Evolutionary conservation across 805 yeast species (phyloP).

Genomic region (Millerozyma acaciae): DNA sequence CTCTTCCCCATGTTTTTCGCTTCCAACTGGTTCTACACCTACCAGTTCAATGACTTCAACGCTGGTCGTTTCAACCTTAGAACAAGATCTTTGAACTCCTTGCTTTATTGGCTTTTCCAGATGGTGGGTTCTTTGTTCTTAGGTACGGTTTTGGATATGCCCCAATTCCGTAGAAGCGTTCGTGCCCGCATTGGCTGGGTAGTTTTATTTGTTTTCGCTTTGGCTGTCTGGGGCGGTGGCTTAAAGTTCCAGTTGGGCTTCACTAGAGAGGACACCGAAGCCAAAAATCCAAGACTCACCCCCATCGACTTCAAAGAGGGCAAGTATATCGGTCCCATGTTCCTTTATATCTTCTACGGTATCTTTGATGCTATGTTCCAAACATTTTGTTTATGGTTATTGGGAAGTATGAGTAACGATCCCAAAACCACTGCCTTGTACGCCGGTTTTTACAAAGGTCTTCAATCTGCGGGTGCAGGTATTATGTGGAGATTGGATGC

Average conservation of each 20-base stretch:
- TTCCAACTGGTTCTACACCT: conserved; percentile 65
- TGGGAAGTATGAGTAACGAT: conserved; percentile 58
- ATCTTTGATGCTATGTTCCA: conserved; percentile 58
- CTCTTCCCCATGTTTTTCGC: conserved; percentile 61
- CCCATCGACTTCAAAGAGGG: conserved; percentile 46
- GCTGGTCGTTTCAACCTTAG: conserved; percentile 53
- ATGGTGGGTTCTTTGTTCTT: conserved; percentile 52
- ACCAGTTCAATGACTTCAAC: conserved; percentile 58
- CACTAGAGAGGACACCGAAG: conserved; percentile 33
- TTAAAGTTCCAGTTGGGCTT: conserved; percentile 41
- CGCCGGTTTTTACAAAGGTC: conserved; percentile 60
- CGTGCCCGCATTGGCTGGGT: conserved; percentile 47
- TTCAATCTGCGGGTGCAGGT: conserved; percentile 64
- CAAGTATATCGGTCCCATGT: conserved; percentile 54
- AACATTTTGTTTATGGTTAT: conserved; percentile 52
- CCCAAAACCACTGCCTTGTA: conserved; percentile 52
- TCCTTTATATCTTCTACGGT: conserved; percentile 62
- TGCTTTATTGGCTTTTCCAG: conserved; percentile 59
- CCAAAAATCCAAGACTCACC: conserved; percentile 7
- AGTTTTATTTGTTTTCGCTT: conserved; percentile 34
- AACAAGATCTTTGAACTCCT: conserved; percentile 58
- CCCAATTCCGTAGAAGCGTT: conserved; percentile 34
- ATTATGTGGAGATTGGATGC: conserved; percentile 58
- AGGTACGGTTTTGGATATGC: conserved; percentile 47
- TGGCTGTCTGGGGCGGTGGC: conserved; percentile 61